Percentiles rank a stretch among this genome's conserved stretches.
phyloP scores from a whole-genome alignment of 2,329 filamentous ascomycete genomes.

The Paradendryphiella salina region DNA sequence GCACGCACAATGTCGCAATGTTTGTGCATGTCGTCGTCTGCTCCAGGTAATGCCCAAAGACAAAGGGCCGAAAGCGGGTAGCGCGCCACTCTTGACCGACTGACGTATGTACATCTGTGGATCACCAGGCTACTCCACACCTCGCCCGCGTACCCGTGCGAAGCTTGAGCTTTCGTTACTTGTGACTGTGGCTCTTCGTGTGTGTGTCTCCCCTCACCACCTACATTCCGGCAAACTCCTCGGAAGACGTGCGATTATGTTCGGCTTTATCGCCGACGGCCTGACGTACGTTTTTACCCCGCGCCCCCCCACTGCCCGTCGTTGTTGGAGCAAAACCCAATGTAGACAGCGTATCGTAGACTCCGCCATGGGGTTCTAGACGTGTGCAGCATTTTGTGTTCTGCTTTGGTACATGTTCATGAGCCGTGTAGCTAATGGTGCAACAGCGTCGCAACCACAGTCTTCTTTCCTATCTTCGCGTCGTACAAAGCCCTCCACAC shows the following conservation, averaged over 20 bases:
- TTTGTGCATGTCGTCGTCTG: neutral
- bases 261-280: slow-evolving; percentile 46
- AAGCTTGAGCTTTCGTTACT: slow-evolving; percentile 17
- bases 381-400: neutral
- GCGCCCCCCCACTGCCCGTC: slow-evolving; percentile 32
- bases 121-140: slow-evolving; percentile 23
- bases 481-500: slow-evolving; percentile 98
- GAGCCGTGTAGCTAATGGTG: slow-evolving; percentile 19
- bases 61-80: slow-evolving; percentile 12
- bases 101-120: slow-evolving; percentile 13
- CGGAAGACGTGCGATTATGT: slow-evolving; percentile 31
- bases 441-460: slow-evolving; percentile 62
- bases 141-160: slow-evolving; percentile 23
- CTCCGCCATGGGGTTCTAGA: slow-evolving; percentile 13
- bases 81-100: slow-evolving; percentile 13
- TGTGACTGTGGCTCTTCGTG: slow-evolving; percentile 5
- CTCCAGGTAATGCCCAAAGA: slow-evolving; percentile 7
- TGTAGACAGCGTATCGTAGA: slow-evolving; percentile 1
- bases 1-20: too few relatives aligned
- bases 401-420: neutral
- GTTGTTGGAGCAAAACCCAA: slow-evolving; percentile 18
- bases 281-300: slow-evolving; percentile 42
- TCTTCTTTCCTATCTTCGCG: slow-evolving; percentile 93
- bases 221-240: neutral
- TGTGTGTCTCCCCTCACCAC: slow-evolving; percentile 10